Evolutionary conservation across 2,329 filamentous ascomycete genomes (phyloP).

Genomic region (Scleromitrula shiraiana): DNA sequence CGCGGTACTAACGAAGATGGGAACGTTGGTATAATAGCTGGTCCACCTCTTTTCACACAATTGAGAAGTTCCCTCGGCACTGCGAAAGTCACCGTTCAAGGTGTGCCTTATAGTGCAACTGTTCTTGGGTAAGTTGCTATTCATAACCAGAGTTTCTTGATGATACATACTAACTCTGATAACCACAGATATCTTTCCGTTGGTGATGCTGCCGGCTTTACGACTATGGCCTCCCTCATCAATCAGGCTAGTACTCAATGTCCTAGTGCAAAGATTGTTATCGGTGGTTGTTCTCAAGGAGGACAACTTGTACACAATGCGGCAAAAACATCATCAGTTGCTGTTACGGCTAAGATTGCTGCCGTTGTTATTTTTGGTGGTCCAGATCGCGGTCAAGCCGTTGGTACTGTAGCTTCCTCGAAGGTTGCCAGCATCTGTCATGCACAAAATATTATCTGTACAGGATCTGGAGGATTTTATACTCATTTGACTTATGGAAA

Average conservation of each 20-base stretch:
- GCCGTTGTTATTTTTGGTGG: constrained; percentile 38
- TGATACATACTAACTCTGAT: neutral
- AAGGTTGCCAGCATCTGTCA: constrained; percentile 12
- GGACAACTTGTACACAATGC: constrained; percentile 37
- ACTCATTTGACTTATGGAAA: constrained; percentile 33
- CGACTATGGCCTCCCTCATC: constrained; percentile 26
- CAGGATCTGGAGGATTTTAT: neutral
- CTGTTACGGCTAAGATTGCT: constrained; percentile 28
- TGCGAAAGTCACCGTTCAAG: constrained; percentile 22
- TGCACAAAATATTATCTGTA: neutral
- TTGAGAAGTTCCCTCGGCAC: constrained; percentile 19
- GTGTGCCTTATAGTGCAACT: constrained; percentile 28
- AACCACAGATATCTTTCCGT: neutral
- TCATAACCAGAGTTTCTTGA: neutral
- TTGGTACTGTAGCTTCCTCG: neutral
- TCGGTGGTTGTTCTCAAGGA: constrained; percentile 36
- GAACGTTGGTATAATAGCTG: constrained; percentile 34
- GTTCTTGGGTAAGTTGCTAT: constrained; percentile 19
- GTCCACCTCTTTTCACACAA: constrained; percentile 27
- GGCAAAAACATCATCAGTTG: constrained; percentile 26
- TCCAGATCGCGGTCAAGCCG: constrained; percentile 26
- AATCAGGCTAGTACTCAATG: constrained; percentile 28
- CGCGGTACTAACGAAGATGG: constrained; percentile 41
- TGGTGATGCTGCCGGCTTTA: neutral
- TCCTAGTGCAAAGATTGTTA: constrained; percentile 33